A percentile compares a stretch with the other conserved stretches of the same genome.
Conservation (phyloP, 768 basidiomycete species). For the Lactarius sp. region DNA sequence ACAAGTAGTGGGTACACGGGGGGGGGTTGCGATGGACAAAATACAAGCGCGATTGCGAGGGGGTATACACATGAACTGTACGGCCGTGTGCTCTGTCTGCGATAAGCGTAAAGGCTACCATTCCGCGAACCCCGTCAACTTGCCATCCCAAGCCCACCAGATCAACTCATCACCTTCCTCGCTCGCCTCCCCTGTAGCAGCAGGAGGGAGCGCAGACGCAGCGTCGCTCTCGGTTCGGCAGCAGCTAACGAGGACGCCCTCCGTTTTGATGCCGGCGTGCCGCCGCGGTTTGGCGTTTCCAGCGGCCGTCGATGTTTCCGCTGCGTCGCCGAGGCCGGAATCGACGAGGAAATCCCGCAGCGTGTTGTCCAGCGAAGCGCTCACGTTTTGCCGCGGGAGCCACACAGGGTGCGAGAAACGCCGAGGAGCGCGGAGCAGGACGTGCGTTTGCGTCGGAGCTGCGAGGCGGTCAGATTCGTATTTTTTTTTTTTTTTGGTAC, state of each 20-base stretch:
- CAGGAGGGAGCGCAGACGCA: not conserved
- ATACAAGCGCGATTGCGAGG: not conserved
- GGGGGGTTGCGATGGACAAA: too few relatives aligned
- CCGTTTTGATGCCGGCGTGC: slow-evolving; percentile 30
- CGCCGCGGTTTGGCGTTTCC: slow-evolving; percentile 28
- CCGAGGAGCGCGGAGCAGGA: slow-evolving; percentile 45
- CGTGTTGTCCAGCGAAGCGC: slow-evolving; percentile 35
- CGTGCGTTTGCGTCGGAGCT: slow-evolving; percentile 47
- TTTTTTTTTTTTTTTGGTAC: too few relatives aligned
- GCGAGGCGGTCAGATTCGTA: not conserved
- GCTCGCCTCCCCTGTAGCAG: slow-evolving; percentile 3
- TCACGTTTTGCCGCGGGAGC: slow-evolving; percentile 43
- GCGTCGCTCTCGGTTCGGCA: slow-evolving; percentile 26
- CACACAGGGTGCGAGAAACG: slow-evolving; percentile 45
- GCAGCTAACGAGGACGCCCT: slow-evolving; percentile 41
- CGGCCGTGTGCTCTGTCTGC: not conserved
- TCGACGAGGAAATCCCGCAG: slow-evolving; percentile 36
- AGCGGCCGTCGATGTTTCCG: not conserved
- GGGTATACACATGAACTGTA: not conserved
- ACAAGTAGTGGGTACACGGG: not conserved
- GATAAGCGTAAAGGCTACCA: slow-evolving; percentile 32
- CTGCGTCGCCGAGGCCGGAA: slow-evolving; percentile 21
- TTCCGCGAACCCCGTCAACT: slow-evolving; percentile 43
- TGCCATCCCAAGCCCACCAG: slow-evolving; percentile 52
- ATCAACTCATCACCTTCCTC: slow-evolving; percentile 48